Conservation (phyloP, 441 rosid species). For the Syzygium syzygioides region DNA sequence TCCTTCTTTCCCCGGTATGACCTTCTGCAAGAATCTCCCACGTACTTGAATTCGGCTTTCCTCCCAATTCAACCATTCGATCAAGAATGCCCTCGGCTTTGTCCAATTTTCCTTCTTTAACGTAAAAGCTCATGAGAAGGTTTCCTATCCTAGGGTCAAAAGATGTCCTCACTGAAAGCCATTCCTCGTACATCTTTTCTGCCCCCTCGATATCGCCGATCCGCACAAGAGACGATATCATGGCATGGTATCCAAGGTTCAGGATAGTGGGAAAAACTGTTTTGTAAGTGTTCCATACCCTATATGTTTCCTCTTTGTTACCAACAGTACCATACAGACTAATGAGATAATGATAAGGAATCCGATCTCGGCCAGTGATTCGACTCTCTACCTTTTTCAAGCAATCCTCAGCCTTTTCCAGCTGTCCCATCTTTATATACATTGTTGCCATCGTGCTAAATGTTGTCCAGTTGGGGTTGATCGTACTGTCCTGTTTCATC, state of each 20-base stretch:
- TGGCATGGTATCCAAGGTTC: slow-evolving; percentile 81
- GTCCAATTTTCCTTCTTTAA: slow-evolving; percentile 51
- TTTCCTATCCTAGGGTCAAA: slow-evolving; percentile 86
- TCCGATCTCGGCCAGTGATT: slow-evolving; percentile 74
- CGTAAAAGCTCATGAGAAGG: slow-evolving; percentile 56
- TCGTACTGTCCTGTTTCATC: slow-evolving; percentile 57
- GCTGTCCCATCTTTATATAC: slow-evolving; percentile 73
- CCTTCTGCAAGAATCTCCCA: slow-evolving; percentile 92
- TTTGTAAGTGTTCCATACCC: slow-evolving; percentile 81
- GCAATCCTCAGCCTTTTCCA: slow-evolving; percentile 69
- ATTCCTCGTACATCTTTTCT: slow-evolving; percentile 65
- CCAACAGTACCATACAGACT: slow-evolving; percentile 74
- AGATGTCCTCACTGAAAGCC: slow-evolving; percentile 60
- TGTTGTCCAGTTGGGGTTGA: slow-evolving; percentile 88
- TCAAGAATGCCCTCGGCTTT: slow-evolving; percentile 54
- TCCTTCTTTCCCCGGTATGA: slow-evolving; percentile 42
- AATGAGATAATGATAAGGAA: slow-evolving; percentile 83
- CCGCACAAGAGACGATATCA: slow-evolving; percentile 66
- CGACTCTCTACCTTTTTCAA: slow-evolving; percentile 71
- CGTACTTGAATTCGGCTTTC: slow-evolving; percentile 66
- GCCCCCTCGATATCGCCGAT: slow-evolving; percentile 69
- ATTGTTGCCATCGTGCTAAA: slow-evolving; percentile 90
- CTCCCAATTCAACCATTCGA: slow-evolving; percentile 64
- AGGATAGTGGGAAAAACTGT: slow-evolving; percentile 69
- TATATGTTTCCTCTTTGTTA: slow-evolving; percentile 59